Evolutionary conservation across 2,329 filamentous ascomycete genomes (phyloP), one percentile per base, ranked within the genome.

Genomic region (Cordyceps pruinosa): DNA sequence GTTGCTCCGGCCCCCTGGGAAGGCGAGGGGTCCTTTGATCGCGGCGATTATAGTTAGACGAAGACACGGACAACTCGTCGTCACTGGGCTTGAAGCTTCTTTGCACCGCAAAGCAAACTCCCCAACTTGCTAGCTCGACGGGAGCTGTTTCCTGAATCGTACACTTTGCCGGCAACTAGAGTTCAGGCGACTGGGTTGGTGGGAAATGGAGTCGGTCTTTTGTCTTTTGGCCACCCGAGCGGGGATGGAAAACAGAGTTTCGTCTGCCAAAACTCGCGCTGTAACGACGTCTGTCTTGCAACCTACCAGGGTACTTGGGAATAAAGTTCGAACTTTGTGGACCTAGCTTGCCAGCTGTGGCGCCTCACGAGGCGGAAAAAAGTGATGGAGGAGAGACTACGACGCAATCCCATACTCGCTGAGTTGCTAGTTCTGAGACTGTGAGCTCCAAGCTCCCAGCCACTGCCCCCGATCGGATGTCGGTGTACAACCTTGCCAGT

Each of bases 281-380:
- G n/a, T n/a, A n/a, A n/a, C n/a, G n/a, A n/a, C n/a, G 5, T 5
- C 39, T 25, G 39, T 42, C 12, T 25, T 42, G 3, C 39, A 13
- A 25, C 32, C n/a, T n/a, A 19, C 23, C 19, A n/a, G n/a, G n/a
- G n/a, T 56, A 48, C 32, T 32, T 34, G 34, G 5, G 34, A 56
- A 49, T 56, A 56, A 26, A 56, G 53, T 56, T 56, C 34, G 45
- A 9, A 48, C 34, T 17, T 42, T 56, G 53, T 56, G 53, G 53
- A 34, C 13, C 44, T 34, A 34, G 45, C 26, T 19, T 49, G 13
- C 34, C 35, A 47, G 52, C 52, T 55, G 53, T 46, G 34, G 53
- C 53, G 42, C 37, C 37, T 42, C 26, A 17, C 37, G 35, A 52
- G 48, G 48, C 48, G 23, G 6, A 34, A 34, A 19, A 53, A 45